Evolutionary conservation across 495 filamentous ascomycete species (phyloP).

Genomic region (Mytilinidion resinicola): DNA sequence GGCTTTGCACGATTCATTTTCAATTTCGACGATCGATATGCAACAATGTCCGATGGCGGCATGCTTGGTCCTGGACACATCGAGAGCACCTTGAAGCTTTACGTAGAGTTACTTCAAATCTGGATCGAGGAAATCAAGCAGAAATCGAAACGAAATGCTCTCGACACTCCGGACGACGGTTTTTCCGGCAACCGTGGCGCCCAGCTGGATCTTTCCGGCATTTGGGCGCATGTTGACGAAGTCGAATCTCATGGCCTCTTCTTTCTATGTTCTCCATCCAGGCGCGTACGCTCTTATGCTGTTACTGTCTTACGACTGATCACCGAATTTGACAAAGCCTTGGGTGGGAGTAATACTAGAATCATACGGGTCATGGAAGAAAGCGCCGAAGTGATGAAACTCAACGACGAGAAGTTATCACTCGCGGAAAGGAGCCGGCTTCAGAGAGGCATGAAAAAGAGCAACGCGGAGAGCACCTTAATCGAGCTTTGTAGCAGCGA

Average conservation of each 20-base stretch:
- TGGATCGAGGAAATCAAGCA: slow-evolving; percentile 95
- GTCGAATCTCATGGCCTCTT: slow-evolving; percentile 97
- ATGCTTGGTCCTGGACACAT: slow-evolving; percentile 95
- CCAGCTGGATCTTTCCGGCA: slow-evolving; percentile 78
- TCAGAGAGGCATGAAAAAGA: slow-evolving; percentile 82
- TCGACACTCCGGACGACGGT: slow-evolving; percentile 54
- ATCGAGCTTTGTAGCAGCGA: slow-evolving; percentile 95
- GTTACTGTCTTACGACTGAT: slow-evolving; percentile 88
- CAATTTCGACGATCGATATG: slow-evolving; percentile 93
- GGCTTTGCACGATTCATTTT: slow-evolving; percentile 97
- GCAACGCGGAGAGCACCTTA: slow-evolving; percentile 74
- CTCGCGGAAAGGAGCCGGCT: slow-evolving; percentile 88
- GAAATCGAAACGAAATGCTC: slow-evolving; percentile 68
- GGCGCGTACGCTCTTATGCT: slow-evolving; percentile 79
- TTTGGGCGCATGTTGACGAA: slow-evolving; percentile 90
- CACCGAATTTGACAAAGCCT: slow-evolving; percentile 85
- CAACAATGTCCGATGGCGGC: slow-evolving; percentile 95
- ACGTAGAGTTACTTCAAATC: slow-evolving; percentile 87
- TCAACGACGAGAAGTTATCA: slow-evolving; percentile 88
- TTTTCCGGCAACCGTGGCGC: slow-evolving; percentile 52
- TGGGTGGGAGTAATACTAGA: slow-evolving; percentile 71
- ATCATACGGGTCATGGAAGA: slow-evolving; percentile 90
- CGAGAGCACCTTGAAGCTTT: slow-evolving; percentile 84
- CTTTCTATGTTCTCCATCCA: slow-evolving; percentile 93
- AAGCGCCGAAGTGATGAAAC: slow-evolving; percentile 81